Percentiles rank a stretch among this genome's conserved stretches.
phyloP scores from a whole-genome alignment of 495 filamentous ascomycete genomes.

The Saxophila tyrrhenica region DNA sequence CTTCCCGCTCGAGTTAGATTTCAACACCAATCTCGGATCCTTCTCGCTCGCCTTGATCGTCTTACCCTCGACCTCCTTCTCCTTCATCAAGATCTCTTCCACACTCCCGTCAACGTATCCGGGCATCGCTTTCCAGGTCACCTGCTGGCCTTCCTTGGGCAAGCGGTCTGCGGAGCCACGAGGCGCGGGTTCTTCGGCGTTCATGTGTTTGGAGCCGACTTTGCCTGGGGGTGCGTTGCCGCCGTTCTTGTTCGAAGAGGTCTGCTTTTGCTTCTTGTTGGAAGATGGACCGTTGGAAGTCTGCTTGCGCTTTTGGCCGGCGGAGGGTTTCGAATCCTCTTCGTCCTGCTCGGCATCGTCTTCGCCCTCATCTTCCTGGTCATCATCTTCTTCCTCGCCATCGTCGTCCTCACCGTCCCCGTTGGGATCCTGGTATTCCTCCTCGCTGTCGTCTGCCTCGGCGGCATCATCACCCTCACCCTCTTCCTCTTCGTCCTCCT shows the following conservation, averaged over 20 bases:
- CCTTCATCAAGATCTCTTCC: constrained; percentile 23
- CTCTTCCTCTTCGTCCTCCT: constrained; percentile 13
- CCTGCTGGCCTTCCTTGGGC: constrained; percentile 26
- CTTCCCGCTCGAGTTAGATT: constrained; percentile 25
- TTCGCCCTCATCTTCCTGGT: constrained; percentile 18
- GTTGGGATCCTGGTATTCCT: constrained; percentile 10
- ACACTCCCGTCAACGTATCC: constrained; percentile 29
- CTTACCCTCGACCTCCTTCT: constrained; percentile 27
- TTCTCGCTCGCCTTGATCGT: constrained; percentile 25
- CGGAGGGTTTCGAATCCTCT: constrained; percentile 19
- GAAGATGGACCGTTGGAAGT: neutral
- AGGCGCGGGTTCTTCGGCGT: constrained; percentile 17
- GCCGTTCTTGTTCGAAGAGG: constrained; percentile 17
- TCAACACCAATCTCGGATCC: constrained; percentile 28
- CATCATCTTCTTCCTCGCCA: constrained; percentile 14
- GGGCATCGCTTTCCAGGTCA: constrained; percentile 26
- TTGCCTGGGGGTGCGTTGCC: constrained; percentile 13
- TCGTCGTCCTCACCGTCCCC: constrained; percentile 16
- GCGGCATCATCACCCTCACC: constrained; percentile 11
- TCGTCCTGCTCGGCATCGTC: constrained; percentile 18
- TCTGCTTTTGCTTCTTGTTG: neutral
- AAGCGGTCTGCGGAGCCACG: constrained; percentile 26
- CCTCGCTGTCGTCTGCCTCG: constrained; percentile 15
- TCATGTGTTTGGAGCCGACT: constrained; percentile 21
- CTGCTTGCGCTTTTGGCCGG: constrained; percentile 25